These are phyloP conservation scores for Xylariaceae sp. DNA, from an alignment of 2,329 filamentous ascomycete species.

Conservation along the genomic window DNA sequence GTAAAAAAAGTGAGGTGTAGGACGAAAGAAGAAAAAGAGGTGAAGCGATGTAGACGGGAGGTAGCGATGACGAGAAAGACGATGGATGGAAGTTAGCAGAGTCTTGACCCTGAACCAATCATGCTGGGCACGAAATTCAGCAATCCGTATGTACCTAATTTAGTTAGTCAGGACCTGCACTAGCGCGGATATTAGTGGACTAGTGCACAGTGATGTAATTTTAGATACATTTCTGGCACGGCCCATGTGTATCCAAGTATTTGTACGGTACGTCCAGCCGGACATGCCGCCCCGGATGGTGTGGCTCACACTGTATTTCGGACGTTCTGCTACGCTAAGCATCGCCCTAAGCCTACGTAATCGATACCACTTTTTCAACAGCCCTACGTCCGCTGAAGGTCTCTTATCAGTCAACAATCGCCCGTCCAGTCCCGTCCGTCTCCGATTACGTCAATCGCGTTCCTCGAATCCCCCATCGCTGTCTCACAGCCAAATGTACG, in stretches of 20 bases:
- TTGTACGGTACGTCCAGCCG: neutral
- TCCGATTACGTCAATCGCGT: neutral
- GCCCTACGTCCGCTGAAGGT: neutral
- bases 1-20: conserved; percentile 1
- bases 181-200: neutral
- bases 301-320: neutral
- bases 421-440: neutral
- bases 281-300: conserved; percentile 1
- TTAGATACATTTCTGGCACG: neutral
- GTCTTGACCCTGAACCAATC: neutral
- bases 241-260: neutral
- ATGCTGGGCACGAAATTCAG: neutral
- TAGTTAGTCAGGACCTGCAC: neutral
- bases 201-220: neutral
- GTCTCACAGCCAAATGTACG: neutral
- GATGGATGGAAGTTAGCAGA: neutral
- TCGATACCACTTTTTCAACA: neutral
- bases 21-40: conserved; percentile 5
- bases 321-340: neutral
- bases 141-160: neutral
- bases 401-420: neutral
- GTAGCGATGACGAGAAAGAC: conserved; percentile 4
- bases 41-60: neutral
- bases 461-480: neutral
- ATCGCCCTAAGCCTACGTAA: neutral